Conservation (phyloP, 257 asterid genomes). For the Oldenlandia corymbosa region DNA sequence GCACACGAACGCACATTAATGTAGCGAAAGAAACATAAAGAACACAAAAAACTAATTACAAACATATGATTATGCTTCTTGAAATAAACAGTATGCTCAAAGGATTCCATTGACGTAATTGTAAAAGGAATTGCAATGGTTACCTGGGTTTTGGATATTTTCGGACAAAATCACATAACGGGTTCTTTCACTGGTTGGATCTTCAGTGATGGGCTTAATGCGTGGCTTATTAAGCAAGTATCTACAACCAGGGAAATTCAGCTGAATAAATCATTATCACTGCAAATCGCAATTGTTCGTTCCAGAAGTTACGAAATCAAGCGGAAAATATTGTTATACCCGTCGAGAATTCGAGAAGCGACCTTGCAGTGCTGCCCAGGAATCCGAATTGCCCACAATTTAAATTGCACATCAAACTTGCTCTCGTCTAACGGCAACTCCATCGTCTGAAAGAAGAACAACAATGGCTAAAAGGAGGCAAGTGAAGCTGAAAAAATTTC, state of each 20-base stretch:
- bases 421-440: slow-evolving; percentile 48
- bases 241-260: slow-evolving; percentile 29
- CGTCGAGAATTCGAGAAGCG: slow-evolving; percentile 65
- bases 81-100: too few relatives aligned
- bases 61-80: too few relatives aligned
- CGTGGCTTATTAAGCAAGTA: slow-evolving; percentile 82
- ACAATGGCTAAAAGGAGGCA: not conserved
- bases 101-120: not conserved
- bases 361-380: slow-evolving; percentile 64
- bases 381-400: slow-evolving; percentile 48
- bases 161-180: slow-evolving; percentile 77
- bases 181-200: slow-evolving; percentile 58
- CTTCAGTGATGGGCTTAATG: slow-evolving; percentile 74
- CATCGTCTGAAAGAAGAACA: not conserved
- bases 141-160: slow-evolving; percentile 56
- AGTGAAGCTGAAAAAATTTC: not conserved
- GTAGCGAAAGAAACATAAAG: not conserved
- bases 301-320: not conserved
- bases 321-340: slow-evolving; percentile 30
- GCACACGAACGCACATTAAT: too few relatives aligned
- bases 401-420: slow-evolving; percentile 52
- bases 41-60: not conserved
- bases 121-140: slow-evolving; percentile 3
- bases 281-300: not conserved
- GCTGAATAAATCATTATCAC: not conserved